Evolutionary conservation across 208 protist genomes (phyloP).

Genomic region (Borovskyia barvae): DNA sequence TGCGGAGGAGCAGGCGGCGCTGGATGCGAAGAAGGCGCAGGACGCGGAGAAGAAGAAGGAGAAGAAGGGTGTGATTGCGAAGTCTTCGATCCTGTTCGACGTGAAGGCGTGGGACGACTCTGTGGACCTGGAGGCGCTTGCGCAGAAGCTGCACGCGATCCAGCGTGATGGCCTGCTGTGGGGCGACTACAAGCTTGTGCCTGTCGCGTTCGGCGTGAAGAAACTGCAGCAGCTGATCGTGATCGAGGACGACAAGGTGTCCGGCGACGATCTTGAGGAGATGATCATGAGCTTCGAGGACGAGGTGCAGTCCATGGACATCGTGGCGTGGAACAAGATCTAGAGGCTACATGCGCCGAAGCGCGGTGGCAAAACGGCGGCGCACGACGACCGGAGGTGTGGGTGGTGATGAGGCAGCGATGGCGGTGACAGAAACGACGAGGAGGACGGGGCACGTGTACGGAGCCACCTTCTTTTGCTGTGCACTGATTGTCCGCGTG

Average conservation of each 20-base stretch:
- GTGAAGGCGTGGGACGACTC: constrained; percentile 93
- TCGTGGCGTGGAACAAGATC: constrained; percentile 96
- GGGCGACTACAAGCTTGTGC: constrained; percentile 86
- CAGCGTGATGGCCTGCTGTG: constrained; percentile 85
- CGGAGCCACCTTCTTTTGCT: too few relatives aligned
- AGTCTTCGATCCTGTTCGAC: constrained; percentile 88
- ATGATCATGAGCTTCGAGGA: constrained; percentile 92
- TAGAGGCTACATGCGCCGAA: too few relatives aligned
- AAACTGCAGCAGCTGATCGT: constrained; percentile 92
- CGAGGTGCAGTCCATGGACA: constrained; percentile 94
- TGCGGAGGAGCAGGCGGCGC: constrained; percentile 69
- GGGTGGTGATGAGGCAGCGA: too few relatives aligned
- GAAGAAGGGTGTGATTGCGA: constrained; percentile 78
- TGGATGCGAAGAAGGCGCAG: constrained; percentile 42
- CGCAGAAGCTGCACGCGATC: constrained; percentile 71
- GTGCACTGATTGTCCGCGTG: too few relatives aligned
- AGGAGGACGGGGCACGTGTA: too few relatives aligned
- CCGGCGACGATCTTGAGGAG: constrained; percentile 92
- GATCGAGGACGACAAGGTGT: constrained; percentile 95
- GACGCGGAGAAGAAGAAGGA: constrained; percentile 70
- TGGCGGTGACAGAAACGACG: too few relatives aligned
- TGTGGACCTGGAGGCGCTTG: constrained; percentile 81
- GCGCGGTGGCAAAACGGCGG: too few relatives aligned
- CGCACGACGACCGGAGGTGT: too few relatives aligned
- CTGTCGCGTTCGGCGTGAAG: constrained; percentile 93